phyloP scores from a whole-genome alignment of 2,329 filamentous ascomycete genomes.

The Huntiella omanensis region DNA sequence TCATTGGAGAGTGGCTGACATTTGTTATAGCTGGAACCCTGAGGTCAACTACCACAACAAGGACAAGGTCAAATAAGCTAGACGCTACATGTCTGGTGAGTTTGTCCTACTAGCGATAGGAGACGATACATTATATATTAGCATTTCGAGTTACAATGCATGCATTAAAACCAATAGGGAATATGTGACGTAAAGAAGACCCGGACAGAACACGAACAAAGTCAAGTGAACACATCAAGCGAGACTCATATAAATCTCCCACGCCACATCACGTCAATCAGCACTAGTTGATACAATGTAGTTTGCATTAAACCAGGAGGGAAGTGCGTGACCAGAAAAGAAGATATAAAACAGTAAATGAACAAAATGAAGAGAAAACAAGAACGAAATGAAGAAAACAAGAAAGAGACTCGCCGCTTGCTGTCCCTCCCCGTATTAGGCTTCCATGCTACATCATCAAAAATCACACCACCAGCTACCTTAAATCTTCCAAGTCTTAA shows the following conservation, averaged over 20 bases:
- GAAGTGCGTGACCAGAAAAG: too few species aligned
- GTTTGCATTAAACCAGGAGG: too few species aligned
- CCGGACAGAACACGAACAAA: too few species aligned
- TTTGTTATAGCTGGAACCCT: conserved; percentile 67
- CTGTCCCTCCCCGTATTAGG: neutral
- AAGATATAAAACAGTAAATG: neutral
- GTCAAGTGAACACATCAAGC: too few species aligned
- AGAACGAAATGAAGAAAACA: neutral
- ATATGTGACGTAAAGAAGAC: too few species aligned
- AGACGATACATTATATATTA: neutral
- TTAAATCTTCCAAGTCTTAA: conserved; percentile 14
- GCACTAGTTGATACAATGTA: too few species aligned
- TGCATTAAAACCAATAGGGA: too few species aligned
- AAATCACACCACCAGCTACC: neutral
- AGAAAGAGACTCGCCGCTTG: neutral
- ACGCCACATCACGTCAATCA: too few species aligned
- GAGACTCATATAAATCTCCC: too few species aligned
- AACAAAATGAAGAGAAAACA: conserved; percentile 1
- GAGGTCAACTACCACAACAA: conserved; percentile 95
- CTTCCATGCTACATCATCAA: neutral
- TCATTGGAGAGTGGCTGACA: neutral
- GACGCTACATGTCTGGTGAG: neutral
- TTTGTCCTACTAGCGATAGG: neutral
- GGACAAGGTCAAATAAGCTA: conserved; percentile 38
- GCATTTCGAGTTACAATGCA: too few species aligned